Evolutionary conservation across 2,329 filamentous ascomycete species (phyloP).

Genomic region (Fusarium illudens): DNA sequence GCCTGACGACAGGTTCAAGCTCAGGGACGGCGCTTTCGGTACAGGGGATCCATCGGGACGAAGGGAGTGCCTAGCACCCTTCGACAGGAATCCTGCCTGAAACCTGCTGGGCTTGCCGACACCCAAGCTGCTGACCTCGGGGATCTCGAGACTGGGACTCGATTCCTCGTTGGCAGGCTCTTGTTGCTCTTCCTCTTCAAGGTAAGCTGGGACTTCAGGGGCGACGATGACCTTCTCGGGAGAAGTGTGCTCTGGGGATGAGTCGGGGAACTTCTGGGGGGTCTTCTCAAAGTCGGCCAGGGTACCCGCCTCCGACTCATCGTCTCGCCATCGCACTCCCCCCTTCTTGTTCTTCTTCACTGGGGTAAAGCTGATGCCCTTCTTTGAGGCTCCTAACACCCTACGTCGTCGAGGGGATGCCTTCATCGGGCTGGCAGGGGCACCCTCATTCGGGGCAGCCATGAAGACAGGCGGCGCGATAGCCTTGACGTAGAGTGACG

Average conservation of each 20-base stretch:
- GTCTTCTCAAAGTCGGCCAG: slow-evolving; percentile 93
- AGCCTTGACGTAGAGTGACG: slow-evolving; percentile 53
- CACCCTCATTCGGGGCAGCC: slow-evolving; percentile 44
- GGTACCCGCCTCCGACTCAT: slow-evolving; percentile 81
- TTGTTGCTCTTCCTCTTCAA: slow-evolving; percentile 29
- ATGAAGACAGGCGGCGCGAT: slow-evolving; percentile 55
- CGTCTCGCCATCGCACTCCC: slow-evolving; percentile 91
- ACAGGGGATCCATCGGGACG: slow-evolving; percentile 67
- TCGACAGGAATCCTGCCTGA: slow-evolving; percentile 85
- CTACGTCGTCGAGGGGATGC: slow-evolving; percentile 84
- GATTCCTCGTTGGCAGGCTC: slow-evolving; percentile 54
- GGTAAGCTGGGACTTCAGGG: slow-evolving; percentile 35
- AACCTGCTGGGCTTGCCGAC: slow-evolving; percentile 75
- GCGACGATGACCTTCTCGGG: slow-evolving; percentile 46
- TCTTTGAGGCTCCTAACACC: slow-evolving; percentile 64
- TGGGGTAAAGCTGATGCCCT: slow-evolving; percentile 82
- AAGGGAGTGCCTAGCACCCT: slow-evolving; percentile 52
- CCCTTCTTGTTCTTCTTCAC: slow-evolving; percentile 80
- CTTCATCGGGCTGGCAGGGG: slow-evolving; percentile 66
- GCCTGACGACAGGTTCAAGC: slow-evolving; percentile 63
- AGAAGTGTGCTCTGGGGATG: slow-evolving; percentile 59
- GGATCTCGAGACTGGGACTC: slow-evolving; percentile 67
- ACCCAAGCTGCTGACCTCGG: slow-evolving; percentile 48
- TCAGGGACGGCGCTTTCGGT: slow-evolving; percentile 63
- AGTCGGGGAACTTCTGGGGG: slow-evolving; percentile 70